phyloP scores from a whole-genome alignment of 2,329 filamentous ascomycete species.

The Calonectria fujianensis region DNA sequence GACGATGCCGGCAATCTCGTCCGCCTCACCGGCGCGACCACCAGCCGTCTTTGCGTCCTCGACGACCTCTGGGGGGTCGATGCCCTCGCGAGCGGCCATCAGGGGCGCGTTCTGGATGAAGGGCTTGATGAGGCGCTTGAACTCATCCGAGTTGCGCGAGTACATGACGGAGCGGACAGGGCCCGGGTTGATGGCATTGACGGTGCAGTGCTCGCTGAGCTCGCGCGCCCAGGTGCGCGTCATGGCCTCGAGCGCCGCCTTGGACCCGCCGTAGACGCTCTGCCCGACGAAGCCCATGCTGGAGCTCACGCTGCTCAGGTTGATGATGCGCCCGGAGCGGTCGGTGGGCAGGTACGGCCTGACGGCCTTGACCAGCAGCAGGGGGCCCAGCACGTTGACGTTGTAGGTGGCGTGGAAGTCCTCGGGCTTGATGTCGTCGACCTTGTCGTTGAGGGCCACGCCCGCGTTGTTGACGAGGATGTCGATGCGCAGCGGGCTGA shows the following conservation, averaged over 20 bases:
- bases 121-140: slow-evolving; percentile 55
- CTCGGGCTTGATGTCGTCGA: slow-evolving; percentile 75
- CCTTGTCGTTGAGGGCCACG: slow-evolving; percentile 75
- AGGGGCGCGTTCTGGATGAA: slow-evolving; percentile 55
- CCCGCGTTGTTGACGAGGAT: slow-evolving; percentile 92
- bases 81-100: slow-evolving; percentile 51
- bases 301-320: slow-evolving; percentile 70
- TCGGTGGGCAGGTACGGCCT: slow-evolving; percentile 82
- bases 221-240: slow-evolving; percentile 73
- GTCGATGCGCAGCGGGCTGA: slow-evolving; percentile 62
- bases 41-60: slow-evolving; percentile 55
- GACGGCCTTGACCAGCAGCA: slow-evolving; percentile 84
- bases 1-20: slow-evolving; percentile 52
- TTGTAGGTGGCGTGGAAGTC: slow-evolving; percentile 83
- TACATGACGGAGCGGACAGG: slow-evolving; percentile 72
- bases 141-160: slow-evolving; percentile 55
- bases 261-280: slow-evolving; percentile 72
- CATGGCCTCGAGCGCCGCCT: slow-evolving; percentile 74
- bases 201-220: slow-evolving; percentile 69
- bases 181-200: slow-evolving; percentile 73
- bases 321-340: slow-evolving; percentile 75
- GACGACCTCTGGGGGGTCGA: slow-evolving; percentile 52
- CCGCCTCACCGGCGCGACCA: slow-evolving; percentile 53
- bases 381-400: slow-evolving; percentile 86
- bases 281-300: slow-evolving; percentile 69